Evolutionary conservation across 1,284 basidiomycete species (phyloP).

Genomic region (Ceratobasidium sp.): DNA sequence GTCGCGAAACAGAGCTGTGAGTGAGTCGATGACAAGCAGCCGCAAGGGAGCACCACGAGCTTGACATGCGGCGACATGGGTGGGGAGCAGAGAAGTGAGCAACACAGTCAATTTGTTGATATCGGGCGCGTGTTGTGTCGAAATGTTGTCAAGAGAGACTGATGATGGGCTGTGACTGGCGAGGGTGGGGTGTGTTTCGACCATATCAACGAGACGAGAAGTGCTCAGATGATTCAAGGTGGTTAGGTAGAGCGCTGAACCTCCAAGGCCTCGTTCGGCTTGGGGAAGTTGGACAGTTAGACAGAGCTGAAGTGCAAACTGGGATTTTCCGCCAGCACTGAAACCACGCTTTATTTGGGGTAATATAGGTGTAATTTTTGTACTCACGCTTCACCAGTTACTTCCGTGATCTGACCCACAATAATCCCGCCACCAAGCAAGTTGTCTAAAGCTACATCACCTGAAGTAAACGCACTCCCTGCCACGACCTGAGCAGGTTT

Average conservation of each 20-base stretch:
- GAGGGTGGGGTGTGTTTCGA: conserved; percentile 63
- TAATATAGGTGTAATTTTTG: background rate
- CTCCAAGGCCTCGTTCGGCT: conserved; percentile 64
- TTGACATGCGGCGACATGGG: conserved; percentile 66
- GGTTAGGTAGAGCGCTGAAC: conserved; percentile 77
- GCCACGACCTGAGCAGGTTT: background rate
- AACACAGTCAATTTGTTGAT: conserved; percentile 69
- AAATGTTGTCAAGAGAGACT: conserved; percentile 69
- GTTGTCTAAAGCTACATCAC: conserved; percentile 72
- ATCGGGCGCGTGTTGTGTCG: conserved; percentile 64
- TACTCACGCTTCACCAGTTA: conserved; percentile 74
- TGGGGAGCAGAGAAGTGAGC: conserved; percentile 69
- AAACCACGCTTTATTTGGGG: conserved; percentile 23
- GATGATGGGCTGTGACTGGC: conserved; percentile 57
- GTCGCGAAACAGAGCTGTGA: conserved; percentile 80
- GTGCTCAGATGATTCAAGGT: conserved; percentile 80
- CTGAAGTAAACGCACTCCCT: conserved; percentile 62
- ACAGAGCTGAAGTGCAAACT: conserved; percentile 81
- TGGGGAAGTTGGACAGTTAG: conserved; percentile 76
- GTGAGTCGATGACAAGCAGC: conserved; percentile 81
- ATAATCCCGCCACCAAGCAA: conserved; percentile 78
- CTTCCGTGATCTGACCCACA: conserved; percentile 82
- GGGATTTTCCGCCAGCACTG: conserved; percentile 90
- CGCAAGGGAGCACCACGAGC: conserved; percentile 65
- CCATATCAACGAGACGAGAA: conserved; percentile 68